Conservation (phyloP, 148 eudicot species). For the Cornus florida region DNA sequence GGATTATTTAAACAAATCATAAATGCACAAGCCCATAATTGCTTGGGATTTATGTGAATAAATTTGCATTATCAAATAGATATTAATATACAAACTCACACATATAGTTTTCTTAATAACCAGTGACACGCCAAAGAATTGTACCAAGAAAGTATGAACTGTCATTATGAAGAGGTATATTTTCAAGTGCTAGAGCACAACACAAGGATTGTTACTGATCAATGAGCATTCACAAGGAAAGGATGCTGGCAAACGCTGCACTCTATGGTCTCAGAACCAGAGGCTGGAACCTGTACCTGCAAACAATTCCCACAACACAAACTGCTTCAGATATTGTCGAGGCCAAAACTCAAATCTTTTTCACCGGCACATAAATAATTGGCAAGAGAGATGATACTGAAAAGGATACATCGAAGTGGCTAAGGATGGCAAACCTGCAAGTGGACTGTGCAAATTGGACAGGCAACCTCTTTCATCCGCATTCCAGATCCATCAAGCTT, state of each 20-base stretch:
- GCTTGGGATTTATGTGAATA: neutral
- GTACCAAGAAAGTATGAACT: neutral
- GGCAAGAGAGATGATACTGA: neutral
- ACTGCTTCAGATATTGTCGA: neutral
- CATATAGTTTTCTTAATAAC: neutral
- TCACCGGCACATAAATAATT: neutral
- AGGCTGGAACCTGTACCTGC: slow-evolving; percentile 74
- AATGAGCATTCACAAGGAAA: slow-evolving; percentile 63
- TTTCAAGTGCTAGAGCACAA: neutral
- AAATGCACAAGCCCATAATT: neutral
- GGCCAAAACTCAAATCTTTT: neutral
- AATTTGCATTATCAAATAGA: neutral
- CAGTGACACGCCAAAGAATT: neutral
- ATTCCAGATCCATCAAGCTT: slow-evolving; percentile 44
- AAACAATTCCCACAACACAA: slow-evolving; percentile 6
- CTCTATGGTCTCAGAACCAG: slow-evolving; percentile 82
- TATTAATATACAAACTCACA: neutral
- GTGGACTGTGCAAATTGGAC: slow-evolving; percentile 96
- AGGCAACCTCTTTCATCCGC: slow-evolving; percentile 81
- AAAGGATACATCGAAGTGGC: neutral
- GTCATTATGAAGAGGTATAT: neutral
- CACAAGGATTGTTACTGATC: neutral
- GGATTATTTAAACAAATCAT: neutral
- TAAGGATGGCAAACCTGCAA: slow-evolving; percentile 57
- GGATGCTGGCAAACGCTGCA: slow-evolving; percentile 93